Percentiles rank a stretch among this genome's conserved stretches.
These are phyloP conservation scores for Tetrapyrgos nigripes DNA, from an alignment of 1,284 basidiomycete species.

Conservation along the genomic window DNA sequence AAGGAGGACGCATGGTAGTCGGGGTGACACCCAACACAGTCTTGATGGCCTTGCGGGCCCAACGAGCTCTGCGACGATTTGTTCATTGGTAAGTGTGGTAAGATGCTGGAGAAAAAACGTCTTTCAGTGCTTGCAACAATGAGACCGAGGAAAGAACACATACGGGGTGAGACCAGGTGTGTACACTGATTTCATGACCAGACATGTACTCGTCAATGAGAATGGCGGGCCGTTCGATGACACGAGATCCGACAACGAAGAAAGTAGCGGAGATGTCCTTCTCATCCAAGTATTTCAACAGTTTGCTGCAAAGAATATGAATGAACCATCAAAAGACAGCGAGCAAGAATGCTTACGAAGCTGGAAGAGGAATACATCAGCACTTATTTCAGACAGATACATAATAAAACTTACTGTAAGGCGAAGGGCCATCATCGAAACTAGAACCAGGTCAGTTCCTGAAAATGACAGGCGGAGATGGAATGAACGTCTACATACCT, in stretches of 20 bases:
- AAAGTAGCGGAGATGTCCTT: slow-evolving; percentile 84
- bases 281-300: slow-evolving; percentile 73
- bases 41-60: slow-evolving; percentile 89
- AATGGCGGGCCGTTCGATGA: slow-evolving; percentile 80
- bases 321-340: no score
- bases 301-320: slow-evolving; percentile 45
- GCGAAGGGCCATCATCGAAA: slow-evolving; percentile 87
- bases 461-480: not conserved
- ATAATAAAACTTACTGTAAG: slow-evolving; percentile 65
- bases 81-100: slow-evolving; percentile 84
- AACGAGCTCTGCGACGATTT: slow-evolving; percentile 94
- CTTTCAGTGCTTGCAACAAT: no score
- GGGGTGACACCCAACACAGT: slow-evolving; percentile 81
- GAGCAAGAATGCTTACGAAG: no score
- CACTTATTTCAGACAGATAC: slow-evolving; percentile 35
- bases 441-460: slow-evolving; percentile 35
- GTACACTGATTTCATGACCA: slow-evolving; percentile 82
- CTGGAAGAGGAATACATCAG: slow-evolving; percentile 44
- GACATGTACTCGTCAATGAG: slow-evolving; percentile 86
- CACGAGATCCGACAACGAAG: slow-evolving; percentile 92
- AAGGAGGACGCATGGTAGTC: slow-evolving; percentile 69
- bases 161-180: slow-evolving; percentile 81
- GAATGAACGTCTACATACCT: slow-evolving; percentile 42
- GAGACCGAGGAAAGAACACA: slow-evolving; percentile 38
- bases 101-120: slow-evolving; percentile 55